phyloP scores from a whole-genome alignment of 2,329 filamentous ascomycete genomes.

The Penicillium sp. region DNA sequence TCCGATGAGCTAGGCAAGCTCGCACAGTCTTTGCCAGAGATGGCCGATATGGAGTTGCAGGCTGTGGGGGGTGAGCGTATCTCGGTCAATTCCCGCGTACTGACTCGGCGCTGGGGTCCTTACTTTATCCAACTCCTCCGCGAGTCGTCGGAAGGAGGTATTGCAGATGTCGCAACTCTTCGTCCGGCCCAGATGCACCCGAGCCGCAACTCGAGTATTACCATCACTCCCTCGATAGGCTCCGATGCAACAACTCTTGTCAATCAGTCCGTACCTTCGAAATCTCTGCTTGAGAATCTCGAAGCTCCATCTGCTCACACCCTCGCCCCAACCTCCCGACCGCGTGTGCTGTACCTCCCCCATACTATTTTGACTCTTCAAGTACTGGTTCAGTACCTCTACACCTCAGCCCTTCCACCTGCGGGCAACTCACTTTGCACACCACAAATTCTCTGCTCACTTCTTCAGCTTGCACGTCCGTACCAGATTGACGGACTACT shows the following conservation, averaged over 20 bases:
- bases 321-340: constrained; percentile 61
- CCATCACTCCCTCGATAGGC: constrained; percentile 65
- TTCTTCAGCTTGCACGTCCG: constrained; percentile 87
- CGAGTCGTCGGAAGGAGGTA: constrained; percentile 71
- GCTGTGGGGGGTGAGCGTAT: constrained; percentile 88
- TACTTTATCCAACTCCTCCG: constrained; percentile 91
- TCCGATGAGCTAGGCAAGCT: constrained; percentile 84
- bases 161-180: constrained; percentile 69
- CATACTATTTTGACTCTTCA: constrained; percentile 88
- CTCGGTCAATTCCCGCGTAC: constrained; percentile 85
- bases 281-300: constrained; percentile 41
- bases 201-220: constrained; percentile 75
- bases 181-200: constrained; percentile 60
- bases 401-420: constrained; percentile 82
- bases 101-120: constrained; percentile 86
- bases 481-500: constrained; percentile 91
- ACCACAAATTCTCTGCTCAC: constrained; percentile 90
- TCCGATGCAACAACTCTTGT: constrained; percentile 44
- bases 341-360: constrained; percentile 84
- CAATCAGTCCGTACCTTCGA: constrained; percentile 30
- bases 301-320: constrained; percentile 54
- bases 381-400: constrained; percentile 86
- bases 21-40: constrained; percentile 73
- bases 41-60: constrained; percentile 95
- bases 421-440: constrained; percentile 77